Percentiles rank a stretch among this genome's conserved stretches.
Evolutionary conservation across 345 rosid genomes (phyloP).

Genomic region (Eucalyptus urophylla): DNA sequence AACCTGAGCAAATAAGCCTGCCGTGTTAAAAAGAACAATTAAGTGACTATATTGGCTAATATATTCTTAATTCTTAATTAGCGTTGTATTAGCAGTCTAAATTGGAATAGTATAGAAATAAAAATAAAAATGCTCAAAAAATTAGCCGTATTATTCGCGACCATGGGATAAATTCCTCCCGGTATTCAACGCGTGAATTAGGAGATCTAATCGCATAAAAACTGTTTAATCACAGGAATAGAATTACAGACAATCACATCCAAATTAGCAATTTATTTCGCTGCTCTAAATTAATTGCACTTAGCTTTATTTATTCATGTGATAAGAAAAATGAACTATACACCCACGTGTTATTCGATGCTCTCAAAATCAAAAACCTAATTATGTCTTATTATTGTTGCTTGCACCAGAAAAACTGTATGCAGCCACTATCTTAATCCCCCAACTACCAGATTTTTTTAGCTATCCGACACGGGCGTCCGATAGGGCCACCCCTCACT

Average conservation of each 20-base stretch:
- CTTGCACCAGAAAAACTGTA: not conserved
- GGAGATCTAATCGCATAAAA: not conserved
- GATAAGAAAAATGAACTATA: not conserved
- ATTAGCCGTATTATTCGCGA: not conserved
- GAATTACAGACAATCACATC: not conserved
- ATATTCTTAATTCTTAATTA: not conserved
- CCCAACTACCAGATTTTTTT: not conserved
- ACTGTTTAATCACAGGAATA: not conserved
- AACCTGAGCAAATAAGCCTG: not conserved
- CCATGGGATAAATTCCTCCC: not conserved
- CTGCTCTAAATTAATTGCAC: not conserved
- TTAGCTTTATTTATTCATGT: not conserved
- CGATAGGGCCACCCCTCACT: not conserved
- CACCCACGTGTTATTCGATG: not conserved
- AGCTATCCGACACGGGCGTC: not conserved
- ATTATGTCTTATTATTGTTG: not conserved
- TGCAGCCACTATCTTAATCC: not conserved
- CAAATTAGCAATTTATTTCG: not conserved
- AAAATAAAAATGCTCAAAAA: not conserved
- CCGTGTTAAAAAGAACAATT: not conserved
- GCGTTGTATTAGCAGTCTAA: not conserved
- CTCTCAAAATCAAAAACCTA: not conserved
- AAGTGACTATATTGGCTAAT: not conserved
- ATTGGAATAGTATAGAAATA: not conserved
- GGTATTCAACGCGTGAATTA: not conserved